A percentile compares a stretch with the other conserved stretches of the same genome.
These are phyloP conservation scores for Castanea mollissima DNA, from an alignment of 306 rosid genomes.

Conservation along the genomic window DNA sequence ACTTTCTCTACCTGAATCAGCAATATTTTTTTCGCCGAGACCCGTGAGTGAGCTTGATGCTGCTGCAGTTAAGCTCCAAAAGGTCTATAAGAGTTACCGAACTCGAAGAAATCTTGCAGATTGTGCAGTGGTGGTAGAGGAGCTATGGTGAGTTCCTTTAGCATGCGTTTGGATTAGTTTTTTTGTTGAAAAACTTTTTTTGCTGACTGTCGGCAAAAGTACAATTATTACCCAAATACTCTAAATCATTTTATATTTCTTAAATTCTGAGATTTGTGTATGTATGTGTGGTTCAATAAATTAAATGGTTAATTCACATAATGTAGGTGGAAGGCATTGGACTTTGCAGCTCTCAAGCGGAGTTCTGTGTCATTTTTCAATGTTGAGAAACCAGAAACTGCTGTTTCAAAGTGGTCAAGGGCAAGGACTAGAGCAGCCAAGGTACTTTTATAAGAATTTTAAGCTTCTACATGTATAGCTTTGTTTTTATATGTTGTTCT, in stretches of 20 bases:
- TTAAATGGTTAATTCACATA: conserved; percentile 17
- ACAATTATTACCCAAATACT: too few relatives aligned
- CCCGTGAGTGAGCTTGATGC: conserved; percentile 72
- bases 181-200: too few relatives aligned
- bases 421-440: conserved; percentile 94
- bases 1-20: conserved; percentile 57
- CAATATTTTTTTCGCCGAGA: conserved; percentile 49
- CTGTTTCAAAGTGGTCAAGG: conserved; percentile 82
- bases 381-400: conserved; percentile 71
- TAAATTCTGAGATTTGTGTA: background rate
- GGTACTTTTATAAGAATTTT: conserved; percentile 27
- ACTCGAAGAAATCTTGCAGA: conserved; percentile 92
- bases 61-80: conserved; percentile 80
- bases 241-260: background rate
- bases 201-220: too few relatives aligned
- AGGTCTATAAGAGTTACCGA: conserved; percentile 83
- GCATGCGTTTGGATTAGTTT: background rate
- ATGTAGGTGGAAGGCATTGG: conserved; percentile 89
- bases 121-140: conserved; percentile 89
- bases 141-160: conserved; percentile 65
- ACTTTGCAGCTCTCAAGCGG: conserved; percentile 64
- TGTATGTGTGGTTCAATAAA: background rate
- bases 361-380: conserved; percentile 81
- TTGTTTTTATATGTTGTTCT: background rate
- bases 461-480: background rate